Evolutionary conservation across 1,139 yeast species (phyloP).

Genomic region (Suhomyces panamericanus): DNA sequence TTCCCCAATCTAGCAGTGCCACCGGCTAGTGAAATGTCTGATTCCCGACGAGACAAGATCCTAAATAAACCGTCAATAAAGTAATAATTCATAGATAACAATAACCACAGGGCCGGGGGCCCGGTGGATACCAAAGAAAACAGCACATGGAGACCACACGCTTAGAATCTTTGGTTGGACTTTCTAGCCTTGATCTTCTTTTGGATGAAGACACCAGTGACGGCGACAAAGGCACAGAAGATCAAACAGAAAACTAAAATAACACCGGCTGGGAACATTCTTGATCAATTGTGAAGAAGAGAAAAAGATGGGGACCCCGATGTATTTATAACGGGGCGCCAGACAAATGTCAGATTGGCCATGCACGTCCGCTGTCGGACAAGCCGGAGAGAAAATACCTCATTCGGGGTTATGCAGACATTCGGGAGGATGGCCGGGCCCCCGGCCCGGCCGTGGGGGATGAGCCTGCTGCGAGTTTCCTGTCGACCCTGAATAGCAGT

Average conservation of each 20-base stretch:
- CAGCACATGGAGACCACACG: not conserved
- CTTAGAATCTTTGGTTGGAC: constrained; percentile 51
- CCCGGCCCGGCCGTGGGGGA: not conserved
- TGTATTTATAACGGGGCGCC: constrained; percentile 12
- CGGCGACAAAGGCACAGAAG: constrained; percentile 42
- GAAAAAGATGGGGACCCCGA: constrained; percentile 5
- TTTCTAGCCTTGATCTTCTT: constrained; percentile 46
- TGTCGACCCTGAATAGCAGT: too few species aligned
- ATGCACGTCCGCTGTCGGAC: constrained; percentile 12
- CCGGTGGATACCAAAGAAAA: not conserved
- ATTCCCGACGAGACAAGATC: constrained; percentile 11
- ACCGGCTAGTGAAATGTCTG: constrained; percentile 12
- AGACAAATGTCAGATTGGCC: constrained; percentile 10
- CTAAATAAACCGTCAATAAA: constrained; percentile 9
- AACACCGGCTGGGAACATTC: constrained; percentile 54
- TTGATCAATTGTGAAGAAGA: constrained; percentile 16
- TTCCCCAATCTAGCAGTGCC: constrained; percentile 13
- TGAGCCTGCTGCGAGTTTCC: too few species aligned
- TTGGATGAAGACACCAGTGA: constrained; percentile 35
- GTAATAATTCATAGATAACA: constrained; percentile 6
- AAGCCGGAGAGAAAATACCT: constrained; percentile 12
- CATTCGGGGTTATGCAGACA: constrained; percentile 12
- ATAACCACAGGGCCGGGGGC: not conserved
- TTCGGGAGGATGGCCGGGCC: not conserved
- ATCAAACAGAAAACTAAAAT: constrained; percentile 50